These are phyloP conservation scores for Heracleum sosnowskyi DNA, from an alignment of 129 eudicot species.

Conservation along the genomic window DNA sequence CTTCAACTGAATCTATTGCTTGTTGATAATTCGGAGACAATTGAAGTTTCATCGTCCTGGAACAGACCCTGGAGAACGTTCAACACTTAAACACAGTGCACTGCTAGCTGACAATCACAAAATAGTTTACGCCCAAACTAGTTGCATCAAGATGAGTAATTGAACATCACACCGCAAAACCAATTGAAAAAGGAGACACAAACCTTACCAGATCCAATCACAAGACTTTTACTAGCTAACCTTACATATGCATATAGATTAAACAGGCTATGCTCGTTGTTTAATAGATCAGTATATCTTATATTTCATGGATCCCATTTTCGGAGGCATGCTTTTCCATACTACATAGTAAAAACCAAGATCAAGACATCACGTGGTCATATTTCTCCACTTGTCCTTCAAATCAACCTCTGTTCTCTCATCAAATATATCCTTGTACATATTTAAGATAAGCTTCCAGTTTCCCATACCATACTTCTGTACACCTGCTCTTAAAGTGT, in stretches of 20 bases:
- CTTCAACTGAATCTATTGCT: background rate
- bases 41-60: background rate
- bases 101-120: background rate
- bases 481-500: conserved; percentile 58
- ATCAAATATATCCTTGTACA: conserved; percentile 44
- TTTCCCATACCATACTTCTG: conserved; percentile 67
- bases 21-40: background rate
- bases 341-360: background rate
- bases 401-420: conserved; percentile 62
- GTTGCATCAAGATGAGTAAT: background rate
- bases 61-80: background rate
- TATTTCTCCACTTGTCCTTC: conserved; percentile 12
- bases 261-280: background rate
- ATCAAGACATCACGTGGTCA: conserved; percentile 4
- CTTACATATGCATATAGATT: background rate
- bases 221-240: background rate
- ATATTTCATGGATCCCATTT: background rate
- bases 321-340: background rate
- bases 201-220: background rate
- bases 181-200: background rate
- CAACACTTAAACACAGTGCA: background rate
- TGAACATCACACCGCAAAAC: background rate
- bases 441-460: conserved; percentile 61
- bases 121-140: background rate
- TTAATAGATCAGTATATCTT: background rate